Percentiles rank a stretch among this genome's conserved stretches.
Evolutionary conservation across 2,329 filamentous ascomycete genomes (phyloP).

Genomic region (Fusarium sp.): DNA sequence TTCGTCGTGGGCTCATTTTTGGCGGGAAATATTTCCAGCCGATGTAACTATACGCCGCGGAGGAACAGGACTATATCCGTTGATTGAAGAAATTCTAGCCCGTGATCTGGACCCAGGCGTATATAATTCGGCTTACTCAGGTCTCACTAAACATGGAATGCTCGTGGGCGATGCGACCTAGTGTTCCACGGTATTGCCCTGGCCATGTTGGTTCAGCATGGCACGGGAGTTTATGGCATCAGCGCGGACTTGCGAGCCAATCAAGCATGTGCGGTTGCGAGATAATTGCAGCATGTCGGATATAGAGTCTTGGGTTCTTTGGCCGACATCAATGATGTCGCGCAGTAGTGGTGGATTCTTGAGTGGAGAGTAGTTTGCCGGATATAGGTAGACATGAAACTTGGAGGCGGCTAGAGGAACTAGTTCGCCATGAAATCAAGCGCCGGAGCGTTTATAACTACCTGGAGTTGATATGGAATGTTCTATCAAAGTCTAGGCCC

Average conservation of each 20-base stretch:
- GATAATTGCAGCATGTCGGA: not conserved
- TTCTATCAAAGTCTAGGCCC: not conserved
- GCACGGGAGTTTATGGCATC: not conserved
- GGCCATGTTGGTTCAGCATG: not conserved
- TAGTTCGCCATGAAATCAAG: not conserved
- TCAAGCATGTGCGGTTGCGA: not conserved
- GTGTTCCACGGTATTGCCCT: not conserved
- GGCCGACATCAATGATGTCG: too few species aligned
- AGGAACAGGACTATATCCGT: not conserved
- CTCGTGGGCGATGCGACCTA: not conserved
- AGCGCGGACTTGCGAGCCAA: not conserved
- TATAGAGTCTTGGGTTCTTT: not conserved
- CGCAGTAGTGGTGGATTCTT: not conserved
- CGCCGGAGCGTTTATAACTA: not conserved
- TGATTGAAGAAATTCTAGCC: not conserved
- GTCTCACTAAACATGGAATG: constrained; percentile 10
- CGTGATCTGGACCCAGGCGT: not conserved
- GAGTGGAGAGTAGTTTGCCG: not conserved
- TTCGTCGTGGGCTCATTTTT: not conserved
- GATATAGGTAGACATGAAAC: too few species aligned
- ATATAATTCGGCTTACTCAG: not conserved
- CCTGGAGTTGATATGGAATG: not conserved
- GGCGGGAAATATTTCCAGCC: not conserved
- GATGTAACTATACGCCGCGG: not conserved
- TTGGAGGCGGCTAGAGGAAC: too few species aligned